A percentile compares a stretch with the other conserved stretches of the same genome.
These are phyloP conservation scores for Pseudovirgaria hyperparasitica DNA, from an alignment of 2,329 filamentous ascomycete genomes.

Conservation along the genomic window DNA sequence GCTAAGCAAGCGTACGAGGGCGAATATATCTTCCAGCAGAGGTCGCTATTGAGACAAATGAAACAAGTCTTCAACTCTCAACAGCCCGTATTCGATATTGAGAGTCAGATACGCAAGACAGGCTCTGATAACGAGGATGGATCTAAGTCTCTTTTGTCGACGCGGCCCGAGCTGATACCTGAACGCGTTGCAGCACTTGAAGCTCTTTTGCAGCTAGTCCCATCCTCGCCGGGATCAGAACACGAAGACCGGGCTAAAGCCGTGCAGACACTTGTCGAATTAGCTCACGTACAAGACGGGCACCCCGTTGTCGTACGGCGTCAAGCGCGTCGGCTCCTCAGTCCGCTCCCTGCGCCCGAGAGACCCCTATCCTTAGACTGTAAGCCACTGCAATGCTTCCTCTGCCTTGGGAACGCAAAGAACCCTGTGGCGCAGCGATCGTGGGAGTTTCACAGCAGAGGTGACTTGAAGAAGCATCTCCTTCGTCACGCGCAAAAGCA, in stretches of 20 bases:
- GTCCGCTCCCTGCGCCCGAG: neutral
- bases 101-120: slow-evolving; percentile 4
- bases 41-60: slow-evolving; percentile 4
- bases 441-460: slow-evolving; percentile 2
- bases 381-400: slow-evolving; percentile 3
- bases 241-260: slow-evolving; percentile 1
- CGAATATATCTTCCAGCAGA: slow-evolving; percentile 3
- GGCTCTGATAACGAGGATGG: slow-evolving; percentile 2
- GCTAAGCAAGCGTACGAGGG: slow-evolving; percentile 1
- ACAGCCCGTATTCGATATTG: slow-evolving; percentile 5
- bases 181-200: slow-evolving; percentile 4
- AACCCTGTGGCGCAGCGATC: neutral
- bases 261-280: neutral
- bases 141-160: slow-evolving; percentile 1
- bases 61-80: slow-evolving; percentile 5
- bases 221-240: slow-evolving; percentile 4
- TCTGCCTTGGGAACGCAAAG: slow-evolving; percentile 1
- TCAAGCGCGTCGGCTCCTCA: neutral
- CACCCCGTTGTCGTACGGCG: neutral
- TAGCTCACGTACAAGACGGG: neutral
- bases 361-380: neutral
- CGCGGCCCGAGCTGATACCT: slow-evolving; percentile 5
- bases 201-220: slow-evolving; percentile 5
- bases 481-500: too few relatives aligned
- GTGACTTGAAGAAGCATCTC: slow-evolving; percentile 2